Evolutionary conservation across 2,329 filamentous ascomycete genomes (phyloP), one percentile per base, ranked within the genome.

Genomic region (Colletotrichum somersetense): DNA sequence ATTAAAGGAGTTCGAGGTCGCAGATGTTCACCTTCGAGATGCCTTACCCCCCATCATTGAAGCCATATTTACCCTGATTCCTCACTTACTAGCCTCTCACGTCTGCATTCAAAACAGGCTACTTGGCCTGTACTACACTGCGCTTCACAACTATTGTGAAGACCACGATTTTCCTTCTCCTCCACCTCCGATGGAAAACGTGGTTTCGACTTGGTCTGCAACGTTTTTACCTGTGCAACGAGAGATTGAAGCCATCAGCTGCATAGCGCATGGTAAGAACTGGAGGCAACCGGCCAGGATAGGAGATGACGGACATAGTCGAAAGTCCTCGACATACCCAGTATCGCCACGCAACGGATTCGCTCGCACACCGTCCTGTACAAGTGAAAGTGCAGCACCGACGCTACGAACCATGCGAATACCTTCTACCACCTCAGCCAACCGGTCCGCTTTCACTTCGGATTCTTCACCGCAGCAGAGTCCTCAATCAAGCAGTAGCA

Each of bases 61-160:
- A 3, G 91, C 92, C 12, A 87, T 91, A 5, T 93, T 94, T 78
- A 91, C 88, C 33, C 84, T 97, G n/a, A 86, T 96, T 16, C 92
- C 93, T 38, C 89, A 90, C 64, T 84, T 97, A 26, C 86, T 95
- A 14, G 87, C 88, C 52, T 87, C 88, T 46, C 91, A 95, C 77
- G 89, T 96, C 56, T 86, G 92, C 78, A 90, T 95, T 38, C 93
- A 96, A 80, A 95, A 95, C 79, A 89, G 90, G 58, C 85, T 96
- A 63, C 88, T 96, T 6, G 93, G 91, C 0, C 87, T 95, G 73
- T 91, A 94, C 76, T 96, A 96, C 81, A 96, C 93, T 1, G 86
- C 90, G 5, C 83, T 96, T 8, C 91, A 95, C 78, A 89, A 88
- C 68, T 96, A 92, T 80, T 94, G 91, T 75, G 86, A 91, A 75